Percentiles rank a stretch among this genome's conserved stretches.
Evolutionary conservation across 2,329 filamentous ascomycete genomes (phyloP).

Genomic region (Ophiostoma sp.): DNA sequence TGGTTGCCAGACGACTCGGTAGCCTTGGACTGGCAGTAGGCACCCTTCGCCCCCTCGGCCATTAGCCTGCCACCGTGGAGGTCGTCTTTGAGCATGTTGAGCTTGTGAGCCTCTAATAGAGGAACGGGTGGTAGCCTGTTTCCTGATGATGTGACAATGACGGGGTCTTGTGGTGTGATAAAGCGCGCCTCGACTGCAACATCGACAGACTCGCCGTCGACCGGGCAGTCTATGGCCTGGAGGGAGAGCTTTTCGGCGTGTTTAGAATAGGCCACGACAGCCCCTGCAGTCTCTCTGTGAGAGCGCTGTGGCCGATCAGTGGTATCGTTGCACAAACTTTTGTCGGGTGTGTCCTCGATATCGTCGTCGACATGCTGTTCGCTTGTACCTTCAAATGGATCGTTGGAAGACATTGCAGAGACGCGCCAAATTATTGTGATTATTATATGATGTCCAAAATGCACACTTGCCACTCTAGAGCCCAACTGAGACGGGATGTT

Average conservation of each 20-base stretch:
- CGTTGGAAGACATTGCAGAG: not conserved
- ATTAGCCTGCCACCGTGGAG: constrained; percentile 31
- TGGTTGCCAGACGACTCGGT: not conserved
- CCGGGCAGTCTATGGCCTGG: constrained; percentile 32
- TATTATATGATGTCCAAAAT: not conserved
- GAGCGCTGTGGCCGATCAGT: constrained; percentile 21
- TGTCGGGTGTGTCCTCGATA: not conserved
- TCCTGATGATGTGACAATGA: constrained; percentile 64
- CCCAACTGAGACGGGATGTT: not conserved
- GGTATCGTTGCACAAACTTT: not conserved
- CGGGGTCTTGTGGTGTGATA: constrained; percentile 64
- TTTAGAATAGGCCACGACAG: constrained; percentile 53
- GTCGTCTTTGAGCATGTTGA: constrained; percentile 59
- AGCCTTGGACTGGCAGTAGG: not conserved
- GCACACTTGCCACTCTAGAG: not conserved
- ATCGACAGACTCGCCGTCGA: constrained; percentile 30
- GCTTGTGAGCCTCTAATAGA: constrained; percentile 61
- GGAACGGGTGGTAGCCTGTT: constrained; percentile 63
- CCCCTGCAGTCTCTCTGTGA: constrained; percentile 33
- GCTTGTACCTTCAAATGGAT: not conserved
- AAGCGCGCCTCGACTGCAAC: constrained; percentile 60
- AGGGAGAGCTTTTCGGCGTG: constrained; percentile 57
- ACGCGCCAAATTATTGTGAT: not conserved
- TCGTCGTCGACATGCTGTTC: not conserved
- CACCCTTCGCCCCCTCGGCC: not conserved